A percentile compares a stretch with the other conserved stretches of the same genome.
These are phyloP conservation scores for Neonectria punicea DNA, from an alignment of 2,329 filamentous ascomycete genomes.

Conservation along the genomic window DNA sequence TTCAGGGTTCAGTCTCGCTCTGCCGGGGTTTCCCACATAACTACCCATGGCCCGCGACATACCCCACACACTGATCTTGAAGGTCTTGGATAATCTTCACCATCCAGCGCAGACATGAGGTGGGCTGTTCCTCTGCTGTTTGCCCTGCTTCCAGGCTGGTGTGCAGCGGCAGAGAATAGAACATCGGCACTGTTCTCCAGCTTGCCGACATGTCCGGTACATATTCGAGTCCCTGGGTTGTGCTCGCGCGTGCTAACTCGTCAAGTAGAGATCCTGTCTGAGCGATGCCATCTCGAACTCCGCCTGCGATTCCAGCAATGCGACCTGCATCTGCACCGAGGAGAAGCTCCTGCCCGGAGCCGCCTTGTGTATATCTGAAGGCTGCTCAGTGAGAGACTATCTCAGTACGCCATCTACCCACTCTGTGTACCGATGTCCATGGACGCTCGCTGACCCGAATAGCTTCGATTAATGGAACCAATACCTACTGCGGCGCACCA, in stretches of 20 bases:
- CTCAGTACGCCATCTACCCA: constrained; percentile 17
- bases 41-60: neutral
- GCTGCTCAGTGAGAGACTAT: constrained; percentile 31
- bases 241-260: constrained; percentile 19
- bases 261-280: constrained; percentile 24
- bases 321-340: constrained; percentile 37
- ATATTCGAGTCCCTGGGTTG: neutral
- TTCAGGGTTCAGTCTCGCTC: neutral
- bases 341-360: constrained; percentile 27
- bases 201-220: constrained; percentile 32
- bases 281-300: constrained; percentile 11
- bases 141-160: constrained; percentile 18
- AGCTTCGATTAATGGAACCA: constrained; percentile 27
- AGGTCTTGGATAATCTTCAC: neutral
- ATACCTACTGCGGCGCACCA: constrained; percentile 17
- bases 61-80: neutral
- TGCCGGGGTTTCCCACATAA: neutral
- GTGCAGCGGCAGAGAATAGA: constrained; percentile 10
- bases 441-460: constrained; percentile 6
- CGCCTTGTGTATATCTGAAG: constrained; percentile 28
- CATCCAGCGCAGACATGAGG: constrained; percentile 25
- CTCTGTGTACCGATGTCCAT: neutral
- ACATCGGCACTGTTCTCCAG: constrained; percentile 24
- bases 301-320: constrained; percentile 33
- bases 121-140: constrained; percentile 31